Percentiles rank a stretch among this genome's conserved stretches.
Evolutionary conservation across 2,329 filamentous ascomycete genomes (phyloP).

Genomic region (Ramularia collo-cygni): DNA sequence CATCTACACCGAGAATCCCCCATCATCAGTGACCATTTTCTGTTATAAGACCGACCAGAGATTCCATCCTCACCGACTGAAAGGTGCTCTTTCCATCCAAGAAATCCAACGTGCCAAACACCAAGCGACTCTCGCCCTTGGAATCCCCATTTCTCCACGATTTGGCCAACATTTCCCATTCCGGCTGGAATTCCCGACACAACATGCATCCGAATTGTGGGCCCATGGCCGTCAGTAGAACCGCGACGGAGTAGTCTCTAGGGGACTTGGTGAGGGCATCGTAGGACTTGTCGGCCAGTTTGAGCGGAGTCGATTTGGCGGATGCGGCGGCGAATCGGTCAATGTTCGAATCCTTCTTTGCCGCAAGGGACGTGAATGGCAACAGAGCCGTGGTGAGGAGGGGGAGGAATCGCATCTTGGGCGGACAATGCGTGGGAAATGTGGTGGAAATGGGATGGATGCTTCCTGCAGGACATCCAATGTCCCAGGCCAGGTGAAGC

Average conservation of each 20-base stretch:
- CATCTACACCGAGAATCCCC: conserved; percentile 54
- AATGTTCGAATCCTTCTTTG: conserved; percentile 49
- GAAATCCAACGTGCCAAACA: conserved; percentile 87
- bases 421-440: not conserved
- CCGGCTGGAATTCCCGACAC: conserved; percentile 85
- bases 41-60: not conserved
- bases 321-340: conserved; percentile 68
- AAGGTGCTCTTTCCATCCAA: conserved; percentile 75
- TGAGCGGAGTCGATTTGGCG: conserved; percentile 64
- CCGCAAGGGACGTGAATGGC: conserved; percentile 53
- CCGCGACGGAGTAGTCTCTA: conserved; percentile 73
- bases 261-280: conserved; percentile 66
- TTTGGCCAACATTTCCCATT: conserved; percentile 80
- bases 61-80: conserved; percentile 60
- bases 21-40: conserved; percentile 19
- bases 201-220: conserved; percentile 75
- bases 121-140: conserved; percentile 60
- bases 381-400: conserved; percentile 54
- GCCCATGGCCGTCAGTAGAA: conserved; percentile 84
- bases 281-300: conserved; percentile 72
- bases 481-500: not conserved
- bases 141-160: conserved; percentile 86
- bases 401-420: conserved; percentile 62
- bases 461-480: not conserved
- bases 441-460: not conserved